Evolutionary conservation across 345 rosid genomes (phyloP).

Genomic region (Ceriops decandra): DNA sequence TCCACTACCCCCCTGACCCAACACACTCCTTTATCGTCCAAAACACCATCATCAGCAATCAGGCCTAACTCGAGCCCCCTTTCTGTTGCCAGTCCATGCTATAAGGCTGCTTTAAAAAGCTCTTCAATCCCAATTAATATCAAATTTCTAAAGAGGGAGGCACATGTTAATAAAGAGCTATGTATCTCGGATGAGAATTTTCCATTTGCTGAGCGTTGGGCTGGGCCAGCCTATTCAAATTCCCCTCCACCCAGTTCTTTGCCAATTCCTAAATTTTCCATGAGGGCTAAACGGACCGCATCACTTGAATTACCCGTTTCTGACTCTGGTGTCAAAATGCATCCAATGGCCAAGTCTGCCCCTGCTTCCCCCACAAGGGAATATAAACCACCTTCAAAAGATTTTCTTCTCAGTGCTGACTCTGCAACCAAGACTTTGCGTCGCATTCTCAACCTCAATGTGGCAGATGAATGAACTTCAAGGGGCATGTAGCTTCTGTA

Average conservation of each 20-base stretch:
- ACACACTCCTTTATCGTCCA: slow-evolving; percentile 19
- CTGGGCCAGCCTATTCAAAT: slow-evolving; percentile 96
- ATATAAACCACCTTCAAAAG: slow-evolving; percentile 32
- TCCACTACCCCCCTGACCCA: slow-evolving; percentile 33
- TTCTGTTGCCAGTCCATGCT: slow-evolving; percentile 13
- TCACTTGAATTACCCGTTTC: slow-evolving; percentile 56
- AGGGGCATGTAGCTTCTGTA: slow-evolving; percentile 45
- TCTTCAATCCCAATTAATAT: slow-evolving; percentile 51
- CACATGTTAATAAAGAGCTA: slow-evolving; percentile 29
- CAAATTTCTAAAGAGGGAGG: slow-evolving; percentile 22
- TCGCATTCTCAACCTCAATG: slow-evolving; percentile 89
- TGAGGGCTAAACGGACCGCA: slow-evolving; percentile 51
- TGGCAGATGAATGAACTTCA: slow-evolving; percentile 47
- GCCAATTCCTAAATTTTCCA: slow-evolving; percentile 86
- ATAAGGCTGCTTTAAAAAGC: slow-evolving; percentile 29
- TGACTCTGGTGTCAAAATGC: slow-evolving; percentile 33
- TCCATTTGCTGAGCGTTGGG: slow-evolving; percentile 79
- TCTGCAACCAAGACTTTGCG: slow-evolving; percentile 84
- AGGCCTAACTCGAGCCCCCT: not conserved
- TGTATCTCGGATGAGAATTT: slow-evolving; percentile 20
- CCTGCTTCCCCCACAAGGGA: slow-evolving; percentile 81
- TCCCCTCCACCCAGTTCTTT: slow-evolving; percentile 93
- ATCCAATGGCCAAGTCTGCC: slow-evolving; percentile 65
- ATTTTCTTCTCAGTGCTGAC: slow-evolving; percentile 53
- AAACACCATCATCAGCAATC: slow-evolving; percentile 26